phyloP scores from a whole-genome alignment of 1,284 basidiomycete species.

The Trametes pubescens region DNA sequence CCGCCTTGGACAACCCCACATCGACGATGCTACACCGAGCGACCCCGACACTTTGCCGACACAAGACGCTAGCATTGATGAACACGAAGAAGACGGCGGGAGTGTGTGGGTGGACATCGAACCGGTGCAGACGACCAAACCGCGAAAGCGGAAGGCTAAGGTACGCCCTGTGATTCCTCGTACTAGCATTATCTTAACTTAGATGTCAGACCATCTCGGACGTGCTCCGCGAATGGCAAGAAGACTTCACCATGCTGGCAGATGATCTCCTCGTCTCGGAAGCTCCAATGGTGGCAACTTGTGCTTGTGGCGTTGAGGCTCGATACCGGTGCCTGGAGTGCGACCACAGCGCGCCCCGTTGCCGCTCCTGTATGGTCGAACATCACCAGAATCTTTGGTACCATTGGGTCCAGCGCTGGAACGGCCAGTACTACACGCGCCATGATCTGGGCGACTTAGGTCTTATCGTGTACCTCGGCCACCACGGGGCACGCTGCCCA shows the following conservation, averaged over 20 bases:
- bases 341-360: background rate
- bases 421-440: background rate
- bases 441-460: background rate
- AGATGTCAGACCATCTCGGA: background rate
- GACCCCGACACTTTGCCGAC: too few species aligned
- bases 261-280: background rate
- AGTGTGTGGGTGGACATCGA: too few species aligned
- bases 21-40: too few species aligned
- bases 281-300: background rate
- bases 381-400: background rate
- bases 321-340: background rate
- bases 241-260: background rate
- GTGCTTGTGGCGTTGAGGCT: background rate
- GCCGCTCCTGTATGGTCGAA: background rate
- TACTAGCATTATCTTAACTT: too few species aligned
- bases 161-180: too few species aligned
- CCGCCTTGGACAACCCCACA: too few species aligned
- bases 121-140: too few species aligned
- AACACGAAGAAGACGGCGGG: too few species aligned
- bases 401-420: constrained; percentile 2
- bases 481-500: background rate
- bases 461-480: background rate
- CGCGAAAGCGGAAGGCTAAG: too few species aligned
- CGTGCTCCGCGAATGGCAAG: background rate
- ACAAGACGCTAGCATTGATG: too few species aligned